Base-by-base conservation (phyloP, 495 filamentous ascomycete genomes). In the Xylaria bambusicola region DNA sequence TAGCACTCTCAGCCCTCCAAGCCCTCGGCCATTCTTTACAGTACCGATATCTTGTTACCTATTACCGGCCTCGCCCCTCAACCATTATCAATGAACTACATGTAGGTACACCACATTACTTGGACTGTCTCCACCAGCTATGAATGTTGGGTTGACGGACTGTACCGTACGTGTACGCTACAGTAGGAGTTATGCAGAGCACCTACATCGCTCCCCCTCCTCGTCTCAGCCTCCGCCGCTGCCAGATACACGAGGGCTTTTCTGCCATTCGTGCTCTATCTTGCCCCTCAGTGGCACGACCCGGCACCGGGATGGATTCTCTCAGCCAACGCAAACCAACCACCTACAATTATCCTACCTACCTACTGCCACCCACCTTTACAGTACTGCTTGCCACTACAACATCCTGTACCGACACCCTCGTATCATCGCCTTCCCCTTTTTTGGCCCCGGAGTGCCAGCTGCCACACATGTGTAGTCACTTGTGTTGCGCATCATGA, bases 251-350 rank as follows among this genome's bases (percentile, higher is more conserved):
- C 52, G 21, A 54, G 38, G 38, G 15, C 29, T 48, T 38, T 56
- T 27, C n/a, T 44, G 33, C 27, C 21, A 26, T 31, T 56, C 38
- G 41, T 51, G 36, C 26, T 59, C 38, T 47, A 26, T 52, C 47
- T 40, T 21, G 57, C 57, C 57, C 57, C 57, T 60, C 57, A 60
- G 48, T 60, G 57, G 57, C 57, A 46, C 57, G 40, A 44, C 49
- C 15, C 56, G 24, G 55, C 54, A 47, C 26, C 56, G 23, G 46
- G 53, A 51, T 31, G 46, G 6, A 21, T 23, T 53, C 21, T 35
- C 49, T 54, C 52, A 23, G n/a, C 52, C 24, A 54, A 31, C 17
- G 38, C 36, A 38, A 6, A 9, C 13, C 36, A 15, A 13, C 6
- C 13, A 38, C 36, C 36, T 38, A 38, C 36, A 33, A 33, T 33